phyloP scores from a whole-genome alignment of 805 yeast species.

The Priceomyces carsonii region DNA sequence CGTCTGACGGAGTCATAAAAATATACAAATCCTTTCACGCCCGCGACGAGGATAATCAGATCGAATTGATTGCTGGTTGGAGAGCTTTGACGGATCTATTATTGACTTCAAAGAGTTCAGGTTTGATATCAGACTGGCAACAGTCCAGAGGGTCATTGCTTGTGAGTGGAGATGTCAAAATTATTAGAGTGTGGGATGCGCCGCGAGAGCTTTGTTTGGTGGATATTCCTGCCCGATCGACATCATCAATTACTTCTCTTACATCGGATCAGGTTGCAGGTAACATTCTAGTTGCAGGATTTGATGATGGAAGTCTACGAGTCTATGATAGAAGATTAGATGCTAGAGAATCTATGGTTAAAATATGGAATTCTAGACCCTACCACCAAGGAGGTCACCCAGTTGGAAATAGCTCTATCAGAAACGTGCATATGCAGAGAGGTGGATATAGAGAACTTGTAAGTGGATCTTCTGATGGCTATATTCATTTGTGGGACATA shows the following conservation, averaged over 20 bases:
- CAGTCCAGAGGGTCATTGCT: conserved; percentile 89
- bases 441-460: conserved; percentile 92
- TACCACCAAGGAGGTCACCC: conserved; percentile 19
- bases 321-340: conserved; percentile 90
- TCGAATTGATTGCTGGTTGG: conserved; percentile 83
- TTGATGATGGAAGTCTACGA: conserved; percentile 84
- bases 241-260: conserved; percentile 82
- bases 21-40: conserved; percentile 77
- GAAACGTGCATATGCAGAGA: conserved; percentile 90
- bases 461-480: conserved; percentile 81
- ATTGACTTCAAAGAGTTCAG: conserved; percentile 77
- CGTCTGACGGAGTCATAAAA: conserved; percentile 92
- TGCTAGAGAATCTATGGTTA: conserved; percentile 81
- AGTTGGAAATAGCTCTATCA: conserved; percentile 53
- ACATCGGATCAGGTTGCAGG: conserved; percentile 97
- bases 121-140: conserved; percentile 93
- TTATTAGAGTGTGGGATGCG: conserved; percentile 94
- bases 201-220: conserved; percentile 84
- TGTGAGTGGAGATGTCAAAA: conserved; percentile 93
- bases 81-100: conserved; percentile 86
- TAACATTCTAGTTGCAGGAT: conserved; percentile 85
- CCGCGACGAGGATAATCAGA: conserved; percentile 24
- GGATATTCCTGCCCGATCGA: conserved; percentile 89
- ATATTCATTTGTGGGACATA: conserved; percentile 88
- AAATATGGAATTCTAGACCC: conserved; percentile 63